phyloP scores from a whole-genome alignment of 805 yeast species.

The Metschnikowia picachoensis region DNA sequence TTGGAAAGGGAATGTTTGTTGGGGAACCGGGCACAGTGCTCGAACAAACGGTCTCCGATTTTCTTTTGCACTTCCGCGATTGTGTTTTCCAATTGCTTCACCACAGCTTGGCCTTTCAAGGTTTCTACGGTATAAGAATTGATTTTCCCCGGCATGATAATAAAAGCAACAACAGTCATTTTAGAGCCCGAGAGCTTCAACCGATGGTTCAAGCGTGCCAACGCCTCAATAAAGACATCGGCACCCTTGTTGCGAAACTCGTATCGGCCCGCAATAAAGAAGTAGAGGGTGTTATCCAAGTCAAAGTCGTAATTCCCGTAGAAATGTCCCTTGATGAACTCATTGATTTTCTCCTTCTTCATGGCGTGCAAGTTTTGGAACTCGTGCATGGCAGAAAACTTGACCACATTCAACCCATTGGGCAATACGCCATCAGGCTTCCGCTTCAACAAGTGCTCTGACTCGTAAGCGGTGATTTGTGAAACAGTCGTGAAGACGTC shows the following conservation, averaged over 20 bases:
- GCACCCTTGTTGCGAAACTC: constrained; percentile 97
- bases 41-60: constrained; percentile 84
- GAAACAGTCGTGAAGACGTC: constrained; percentile 98
- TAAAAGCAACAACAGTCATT: constrained; percentile 93
- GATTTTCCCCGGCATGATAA: constrained; percentile 96
- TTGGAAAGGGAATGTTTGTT: constrained; percentile 41
- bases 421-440: constrained; percentile 98
- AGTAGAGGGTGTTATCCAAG: constrained; percentile 87
- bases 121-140: constrained; percentile 95
- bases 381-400: constrained; percentile 96
- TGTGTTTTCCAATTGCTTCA: constrained; percentile 83
- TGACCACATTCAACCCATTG: constrained; percentile 91
- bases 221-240: constrained; percentile 87
- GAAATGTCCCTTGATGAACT: constrained; percentile 94
- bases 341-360: constrained; percentile 87
- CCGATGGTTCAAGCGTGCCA: constrained; percentile 87
- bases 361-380: constrained; percentile 94
- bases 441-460: constrained; percentile 87
- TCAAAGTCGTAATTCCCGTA: constrained; percentile 96
- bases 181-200: constrained; percentile 78
- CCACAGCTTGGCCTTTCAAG: constrained; percentile 92
- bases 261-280: constrained; percentile 95
- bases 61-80: constrained; percentile 82
- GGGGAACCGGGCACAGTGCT: constrained; percentile 74
- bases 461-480: constrained; percentile 94